A percentile compares a stretch with the other conserved stretches of the same genome.
phyloP scores from a whole-genome alignment of 1,139 yeast genomes.

The Suhomyces choctaworum region DNA sequence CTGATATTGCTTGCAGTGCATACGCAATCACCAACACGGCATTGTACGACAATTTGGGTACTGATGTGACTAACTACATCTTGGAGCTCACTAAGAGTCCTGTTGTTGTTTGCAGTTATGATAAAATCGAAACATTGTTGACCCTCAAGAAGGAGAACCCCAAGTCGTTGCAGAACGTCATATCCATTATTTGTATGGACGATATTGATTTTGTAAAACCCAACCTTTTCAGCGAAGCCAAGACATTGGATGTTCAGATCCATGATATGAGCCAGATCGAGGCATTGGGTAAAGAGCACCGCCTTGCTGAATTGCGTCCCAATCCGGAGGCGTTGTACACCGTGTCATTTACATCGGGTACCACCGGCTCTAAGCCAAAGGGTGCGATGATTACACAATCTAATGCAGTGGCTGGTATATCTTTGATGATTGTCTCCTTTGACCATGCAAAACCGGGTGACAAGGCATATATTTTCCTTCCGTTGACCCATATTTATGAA shows the following conservation, averaged over 20 bases:
- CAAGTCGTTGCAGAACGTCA: constrained; percentile 27
- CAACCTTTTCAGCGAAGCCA: constrained; percentile 11
- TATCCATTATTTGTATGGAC: constrained; percentile 40
- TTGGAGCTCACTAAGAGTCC: constrained; percentile 39
- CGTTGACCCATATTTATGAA: constrained; percentile 46
- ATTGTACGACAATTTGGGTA: constrained; percentile 43
- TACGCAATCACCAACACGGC: constrained; percentile 41
- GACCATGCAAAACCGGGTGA: constrained; percentile 10
- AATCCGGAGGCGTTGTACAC: constrained; percentile 33
- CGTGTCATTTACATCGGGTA: constrained; percentile 45
- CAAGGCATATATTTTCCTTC: constrained; percentile 31
- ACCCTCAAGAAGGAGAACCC: constrained; percentile 29
- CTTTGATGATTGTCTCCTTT: constrained; percentile 20
- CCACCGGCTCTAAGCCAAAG: constrained; percentile 44
- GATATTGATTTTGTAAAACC: constrained; percentile 17
- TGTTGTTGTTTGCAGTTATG: constrained; percentile 33
- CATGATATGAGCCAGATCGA: constrained; percentile 21
- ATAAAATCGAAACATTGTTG: constrained; percentile 29
- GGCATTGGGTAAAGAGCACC: constrained; percentile 16
- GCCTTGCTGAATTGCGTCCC: constrained; percentile 26
- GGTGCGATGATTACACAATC: constrained; percentile 39
- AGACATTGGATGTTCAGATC: constrained; percentile 14
- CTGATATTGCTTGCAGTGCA: constrained; percentile 40
- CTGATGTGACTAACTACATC: constrained; percentile 35
- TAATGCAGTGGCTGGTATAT: constrained; percentile 30